Percentiles rank a stretch among this genome's conserved stretches.
phyloP scores from a whole-genome alignment of 129 eudicot species.

The Tagetes patula region DNA sequence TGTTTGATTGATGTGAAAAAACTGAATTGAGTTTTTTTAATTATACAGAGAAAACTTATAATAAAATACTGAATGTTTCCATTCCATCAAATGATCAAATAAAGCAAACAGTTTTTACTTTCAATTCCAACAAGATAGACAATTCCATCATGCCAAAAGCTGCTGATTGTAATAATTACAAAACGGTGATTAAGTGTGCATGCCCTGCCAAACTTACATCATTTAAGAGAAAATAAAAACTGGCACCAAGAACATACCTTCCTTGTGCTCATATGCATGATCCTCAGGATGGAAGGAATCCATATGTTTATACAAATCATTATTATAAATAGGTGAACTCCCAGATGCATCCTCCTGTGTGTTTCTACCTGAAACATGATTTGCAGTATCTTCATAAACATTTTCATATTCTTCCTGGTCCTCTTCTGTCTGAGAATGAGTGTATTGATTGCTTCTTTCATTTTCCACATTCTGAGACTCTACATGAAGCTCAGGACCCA shows the following conservation, averaged over 20 bases:
- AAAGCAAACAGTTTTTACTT: neutral
- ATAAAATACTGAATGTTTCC: neutral
- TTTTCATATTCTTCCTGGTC: constrained; percentile 46
- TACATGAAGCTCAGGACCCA: constrained; percentile 33
- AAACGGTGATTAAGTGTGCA: neutral
- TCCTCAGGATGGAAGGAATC: constrained; percentile 53
- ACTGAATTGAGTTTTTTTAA: neutral
- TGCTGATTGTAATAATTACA: neutral
- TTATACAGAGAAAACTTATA: neutral
- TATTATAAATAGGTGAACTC: constrained; percentile 46
- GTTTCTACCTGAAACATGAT: constrained; percentile 46
- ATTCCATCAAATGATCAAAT: neutral
- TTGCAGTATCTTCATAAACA: constrained; percentile 39
- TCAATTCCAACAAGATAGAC: neutral
- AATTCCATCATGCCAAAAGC: neutral
- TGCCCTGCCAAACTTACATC: neutral
- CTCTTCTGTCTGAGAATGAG: constrained; percentile 47
- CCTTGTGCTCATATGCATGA: constrained; percentile 50
- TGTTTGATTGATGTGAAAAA: neutral
- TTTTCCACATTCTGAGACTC: constrained; percentile 56
- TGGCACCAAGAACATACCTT: constrained; percentile 44
- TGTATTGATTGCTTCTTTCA: constrained; percentile 39
- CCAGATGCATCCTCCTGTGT: constrained; percentile 52
- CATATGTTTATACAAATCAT: constrained; percentile 44
- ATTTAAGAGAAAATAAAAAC: neutral